These are phyloP conservation scores for Taphrina sp. DNA, from an alignment of 1,139 yeast species.

Conservation along the genomic window DNA sequence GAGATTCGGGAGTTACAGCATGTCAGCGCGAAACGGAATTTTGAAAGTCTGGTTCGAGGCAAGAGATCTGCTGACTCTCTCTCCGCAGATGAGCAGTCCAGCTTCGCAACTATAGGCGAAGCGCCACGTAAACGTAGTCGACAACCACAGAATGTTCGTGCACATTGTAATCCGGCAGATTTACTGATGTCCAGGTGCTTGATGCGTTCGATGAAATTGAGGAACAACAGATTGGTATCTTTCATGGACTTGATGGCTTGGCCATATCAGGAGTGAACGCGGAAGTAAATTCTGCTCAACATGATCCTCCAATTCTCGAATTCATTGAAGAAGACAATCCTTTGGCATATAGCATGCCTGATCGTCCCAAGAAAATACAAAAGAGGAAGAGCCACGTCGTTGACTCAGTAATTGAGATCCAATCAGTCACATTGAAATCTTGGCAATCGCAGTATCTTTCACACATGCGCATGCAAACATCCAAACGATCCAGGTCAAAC, in stretches of 20 bases:
- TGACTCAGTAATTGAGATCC: slow-evolving; percentile 6
- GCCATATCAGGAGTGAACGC: neutral
- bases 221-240: slow-evolving; percentile 1
- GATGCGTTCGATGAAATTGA: neutral
- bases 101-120: neutral
- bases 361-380: neutral
- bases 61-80: no score
- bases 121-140: neutral
- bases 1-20: no score
- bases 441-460: slow-evolving; percentile 5
- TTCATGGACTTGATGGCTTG: neutral
- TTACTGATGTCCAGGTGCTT: neutral
- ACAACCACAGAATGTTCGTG: neutral
- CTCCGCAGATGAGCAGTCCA: no score
- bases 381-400: slow-evolving; percentile 6
- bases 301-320: neutral
- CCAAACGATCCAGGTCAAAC: no score
- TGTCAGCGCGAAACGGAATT: no score
- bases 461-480: slow-evolving; percentile 11
- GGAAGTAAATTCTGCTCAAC: neutral
- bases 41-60: no score
- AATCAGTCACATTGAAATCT: neutral
- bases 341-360: neutral
- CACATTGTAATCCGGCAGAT: neutral
- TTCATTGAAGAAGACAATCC: slow-evolving; percentile 2